Evolutionary conservation across 768 basidiomycete species (phyloP).

Genomic region (Phlebiopsis flavidoalba): DNA sequence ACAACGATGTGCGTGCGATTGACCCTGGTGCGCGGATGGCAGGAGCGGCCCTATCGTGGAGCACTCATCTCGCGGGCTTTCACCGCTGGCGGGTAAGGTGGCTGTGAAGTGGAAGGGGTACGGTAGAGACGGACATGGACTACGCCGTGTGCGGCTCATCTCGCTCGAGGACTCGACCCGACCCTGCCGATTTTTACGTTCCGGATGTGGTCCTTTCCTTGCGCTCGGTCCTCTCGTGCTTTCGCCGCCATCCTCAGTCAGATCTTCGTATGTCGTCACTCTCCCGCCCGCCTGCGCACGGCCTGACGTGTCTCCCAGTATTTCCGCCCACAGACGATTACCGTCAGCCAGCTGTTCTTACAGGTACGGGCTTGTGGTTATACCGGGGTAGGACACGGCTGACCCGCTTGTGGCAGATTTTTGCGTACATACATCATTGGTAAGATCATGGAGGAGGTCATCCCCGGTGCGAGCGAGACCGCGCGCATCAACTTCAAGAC

Average conservation of each 20-base stretch:
- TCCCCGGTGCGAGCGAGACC: slow-evolving; percentile 17
- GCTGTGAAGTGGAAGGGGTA: not conserved
- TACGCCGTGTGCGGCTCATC: slow-evolving; percentile 42
- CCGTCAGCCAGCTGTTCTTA: slow-evolving; percentile 19
- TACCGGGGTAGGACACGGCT: not conserved
- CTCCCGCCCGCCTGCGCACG: not conserved
- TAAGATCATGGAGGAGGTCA: slow-evolving; percentile 17
- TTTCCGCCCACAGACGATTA: slow-evolving; percentile 21
- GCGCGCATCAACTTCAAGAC: slow-evolving; percentile 23
- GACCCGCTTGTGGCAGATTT: slow-evolving; percentile 9
- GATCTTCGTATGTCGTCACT: slow-evolving; percentile 35
- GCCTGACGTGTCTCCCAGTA: slow-evolving; percentile 2
- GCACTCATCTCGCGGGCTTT: not conserved
- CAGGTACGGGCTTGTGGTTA: not conserved
- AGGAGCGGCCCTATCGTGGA: slow-evolving; percentile 46
- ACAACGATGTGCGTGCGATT: slow-evolving; percentile 23
- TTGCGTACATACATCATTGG: slow-evolving; percentile 25
- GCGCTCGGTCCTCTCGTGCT: slow-evolving; percentile 24
- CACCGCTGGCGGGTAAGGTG: not conserved
- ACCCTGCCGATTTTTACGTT: slow-evolving; percentile 23
- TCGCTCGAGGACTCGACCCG: slow-evolving; percentile 48
- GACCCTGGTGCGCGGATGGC: slow-evolving; percentile 42
- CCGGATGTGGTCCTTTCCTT: slow-evolving; percentile 28
- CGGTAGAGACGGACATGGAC: slow-evolving; percentile 43
- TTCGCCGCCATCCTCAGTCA: slow-evolving; percentile 33